Evolutionary conservation across 2,329 filamentous ascomycete species (phyloP), one percentile per base, ranked within the genome.

Genomic region (Aspergillus pseudonomiae): DNA sequence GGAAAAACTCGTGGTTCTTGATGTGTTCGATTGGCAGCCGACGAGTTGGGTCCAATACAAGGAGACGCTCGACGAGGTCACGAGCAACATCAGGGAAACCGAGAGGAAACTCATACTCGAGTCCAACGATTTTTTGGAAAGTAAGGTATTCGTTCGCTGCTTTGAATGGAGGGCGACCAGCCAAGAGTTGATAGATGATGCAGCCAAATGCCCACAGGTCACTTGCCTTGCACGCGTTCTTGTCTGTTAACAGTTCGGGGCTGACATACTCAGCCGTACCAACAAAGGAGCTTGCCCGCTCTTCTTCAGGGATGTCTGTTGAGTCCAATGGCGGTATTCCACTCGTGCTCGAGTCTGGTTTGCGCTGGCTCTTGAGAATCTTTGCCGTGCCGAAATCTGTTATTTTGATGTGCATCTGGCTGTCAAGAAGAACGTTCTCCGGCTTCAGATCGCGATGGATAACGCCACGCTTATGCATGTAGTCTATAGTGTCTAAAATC

Each of bases 361-460:
- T 73, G 61, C 72, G 78, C 19, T 78, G 74, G 41, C 80, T 75
- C 57, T 90, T 89, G 53, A 99, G 83, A 66, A 99, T 88, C 77
- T 97, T 98, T n/a, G 95, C 95, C 0, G 95, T 99, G 48, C 95
- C 95, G 75, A 99, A 99, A 79, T 99, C 95, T 9, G 95, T 99
- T 68, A 99, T 97, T 77, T 99, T 99, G 79, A 98, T 90, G 73
- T 98, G 93, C 91, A 97, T 96, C 73, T 96, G 91, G 68, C 94
- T 91, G 77, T 99, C 95, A 43, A 99, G 84, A 7, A 99, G 85
- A 4, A 99, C 94, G 69, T 99, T 99, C 77, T 99, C 95, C 0
- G 95, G 95, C 75, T 99, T 99, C 68, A 99, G 79, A 75, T 99
- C 95, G 68, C 95, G 91, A 78, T 99, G 95, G 65, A 99, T 98